These are phyloP conservation scores for Westerdykella aurantiaca DNA, from an alignment of 2,329 filamentous ascomycete genomes.

Conservation along the genomic window DNA sequence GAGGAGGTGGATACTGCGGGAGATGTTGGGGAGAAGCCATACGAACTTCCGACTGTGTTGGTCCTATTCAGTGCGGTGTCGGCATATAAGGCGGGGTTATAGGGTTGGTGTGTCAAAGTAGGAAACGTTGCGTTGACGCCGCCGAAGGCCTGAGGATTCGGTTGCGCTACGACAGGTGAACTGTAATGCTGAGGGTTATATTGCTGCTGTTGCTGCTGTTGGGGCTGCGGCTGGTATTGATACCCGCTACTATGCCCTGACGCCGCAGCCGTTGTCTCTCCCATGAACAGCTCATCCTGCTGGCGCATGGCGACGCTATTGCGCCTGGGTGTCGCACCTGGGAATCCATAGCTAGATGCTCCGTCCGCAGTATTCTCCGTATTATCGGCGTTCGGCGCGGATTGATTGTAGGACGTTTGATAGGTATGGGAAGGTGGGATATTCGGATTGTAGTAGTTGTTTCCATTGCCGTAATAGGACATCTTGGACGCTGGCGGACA, in stretches of 20 bases:
- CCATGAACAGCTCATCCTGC: slow-evolving; percentile 60
- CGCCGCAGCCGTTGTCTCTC: slow-evolving; percentile 23
- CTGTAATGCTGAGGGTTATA: slow-evolving; percentile 62
- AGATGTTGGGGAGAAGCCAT: slow-evolving; percentile 35
- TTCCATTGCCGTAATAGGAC: slow-evolving; percentile 54
- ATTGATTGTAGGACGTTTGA: slow-evolving; percentile 39
- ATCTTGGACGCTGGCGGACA: slow-evolving; percentile 32
- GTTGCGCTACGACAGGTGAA: slow-evolving; percentile 33
- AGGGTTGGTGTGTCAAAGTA: slow-evolving; percentile 34
- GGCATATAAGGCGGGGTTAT: slow-evolving; percentile 44
- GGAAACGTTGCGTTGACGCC: slow-evolving; percentile 34
- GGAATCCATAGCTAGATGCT: slow-evolving; percentile 35
- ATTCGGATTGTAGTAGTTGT: slow-evolving; percentile 45
- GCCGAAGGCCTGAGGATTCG: slow-evolving; percentile 61
- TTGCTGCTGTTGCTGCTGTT: slow-evolving; percentile 25
- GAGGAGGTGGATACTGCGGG: slow-evolving; percentile 15
- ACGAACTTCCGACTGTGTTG: slow-evolving; percentile 31
- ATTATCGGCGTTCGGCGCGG: slow-evolving; percentile 67
- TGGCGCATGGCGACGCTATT: slow-evolving; percentile 34
- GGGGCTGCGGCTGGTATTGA: slow-evolving; percentile 36
- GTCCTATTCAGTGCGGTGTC: slow-evolving; percentile 26
- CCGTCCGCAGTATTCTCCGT: slow-evolving; percentile 62
- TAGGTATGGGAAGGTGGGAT: slow-evolving; percentile 38
- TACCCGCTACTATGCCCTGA: slow-evolving; percentile 34
- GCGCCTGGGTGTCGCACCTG: slow-evolving; percentile 30